Percentiles rank a stretch among this genome's conserved stretches.
phyloP scores from a whole-genome alignment of 1,284 basidiomycete species.

The Puccinia triticina region DNA sequence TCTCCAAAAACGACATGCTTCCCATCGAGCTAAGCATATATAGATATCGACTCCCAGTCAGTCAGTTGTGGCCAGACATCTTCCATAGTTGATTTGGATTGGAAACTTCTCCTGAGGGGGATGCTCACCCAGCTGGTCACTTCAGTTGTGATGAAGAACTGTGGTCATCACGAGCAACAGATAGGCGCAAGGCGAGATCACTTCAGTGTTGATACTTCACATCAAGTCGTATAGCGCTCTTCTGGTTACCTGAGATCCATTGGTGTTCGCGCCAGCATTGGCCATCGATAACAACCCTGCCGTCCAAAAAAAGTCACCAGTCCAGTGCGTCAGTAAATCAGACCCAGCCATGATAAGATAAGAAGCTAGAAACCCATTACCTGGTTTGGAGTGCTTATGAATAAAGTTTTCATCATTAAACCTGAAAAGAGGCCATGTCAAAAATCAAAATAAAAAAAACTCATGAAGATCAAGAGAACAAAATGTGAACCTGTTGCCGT shows the following conservation, averaged over 20 bases:
- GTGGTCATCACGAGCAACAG: not conserved
- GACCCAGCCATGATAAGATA: not conserved
- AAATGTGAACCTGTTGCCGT: slow-evolving; percentile 24
- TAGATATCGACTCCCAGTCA: not conserved
- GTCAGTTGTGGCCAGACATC: not conserved
- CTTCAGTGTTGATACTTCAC: not conserved
- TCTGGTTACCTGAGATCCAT: slow-evolving; percentile 40
- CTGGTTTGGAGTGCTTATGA: slow-evolving; percentile 25
- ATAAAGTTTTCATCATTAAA: slow-evolving; percentile 27
- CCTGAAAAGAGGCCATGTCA: not conserved
- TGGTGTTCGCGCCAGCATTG: slow-evolving; percentile 46
- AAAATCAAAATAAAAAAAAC: slow-evolving; percentile 12
- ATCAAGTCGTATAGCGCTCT: not conserved
- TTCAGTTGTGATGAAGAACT: slow-evolving; percentile 48
- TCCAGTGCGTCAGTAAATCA: not conserved
- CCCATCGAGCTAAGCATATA: not conserved
- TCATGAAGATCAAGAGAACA: not conserved
- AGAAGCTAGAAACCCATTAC: not conserved
- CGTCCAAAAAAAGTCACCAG: not conserved
- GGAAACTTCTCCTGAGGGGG: not conserved
- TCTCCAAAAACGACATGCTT: slow-evolving; percentile 44
- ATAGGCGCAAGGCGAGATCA: not conserved
- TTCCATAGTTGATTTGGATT: no score
- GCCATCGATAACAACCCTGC: slow-evolving; percentile 51
- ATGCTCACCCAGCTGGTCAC: slow-evolving; percentile 43